Evolutionary conservation across 805 yeast genomes (phyloP).

Genomic region (Wickerhamiella bombiphila): DNA sequence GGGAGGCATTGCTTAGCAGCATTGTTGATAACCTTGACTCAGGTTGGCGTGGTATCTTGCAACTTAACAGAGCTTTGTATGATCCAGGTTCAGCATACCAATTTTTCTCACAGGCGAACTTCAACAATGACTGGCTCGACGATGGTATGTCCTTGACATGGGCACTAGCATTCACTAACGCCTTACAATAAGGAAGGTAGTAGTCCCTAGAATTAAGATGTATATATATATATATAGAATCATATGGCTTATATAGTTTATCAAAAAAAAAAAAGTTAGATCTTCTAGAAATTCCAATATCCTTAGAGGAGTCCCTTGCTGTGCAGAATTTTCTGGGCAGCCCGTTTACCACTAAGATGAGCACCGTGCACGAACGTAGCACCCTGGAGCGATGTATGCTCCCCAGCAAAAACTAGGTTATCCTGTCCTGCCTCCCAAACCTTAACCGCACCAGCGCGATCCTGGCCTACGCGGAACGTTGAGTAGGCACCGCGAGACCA

Average conservation of each 20-base stretch:
- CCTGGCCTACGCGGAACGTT: constrained; percentile 52
- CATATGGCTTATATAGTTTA: background rate
- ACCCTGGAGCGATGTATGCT: constrained; percentile 70
- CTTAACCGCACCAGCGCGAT: constrained; percentile 47
- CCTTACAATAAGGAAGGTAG: constrained; percentile 5
- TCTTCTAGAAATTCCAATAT: background rate
- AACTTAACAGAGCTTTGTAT: constrained; percentile 53
- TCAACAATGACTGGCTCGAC: constrained; percentile 44
- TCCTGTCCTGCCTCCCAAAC: constrained; percentile 44
- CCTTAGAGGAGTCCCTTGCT: background rate
- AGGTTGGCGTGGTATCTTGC: constrained; percentile 56
- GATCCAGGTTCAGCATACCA: constrained; percentile 48
- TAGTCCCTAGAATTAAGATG: no score
- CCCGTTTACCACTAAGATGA: constrained; percentile 55
- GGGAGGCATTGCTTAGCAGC: constrained; percentile 36
- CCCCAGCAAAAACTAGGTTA: constrained; percentile 67
- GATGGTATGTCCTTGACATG: constrained; percentile 73
- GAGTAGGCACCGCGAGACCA: constrained; percentile 62
- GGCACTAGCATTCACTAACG: constrained; percentile 56
- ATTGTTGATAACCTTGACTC: constrained; percentile 31
- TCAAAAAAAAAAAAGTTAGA: background rate
- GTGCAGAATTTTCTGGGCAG: constrained; percentile 27
- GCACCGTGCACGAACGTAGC: constrained; percentile 89
- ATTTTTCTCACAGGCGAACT: constrained; percentile 41
- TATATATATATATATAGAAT: background rate